Percentiles rank a stretch among this genome's conserved stretches.
Conservation (phyloP, 805 yeast genomes). For the Candida vartiovaarae region DNA sequence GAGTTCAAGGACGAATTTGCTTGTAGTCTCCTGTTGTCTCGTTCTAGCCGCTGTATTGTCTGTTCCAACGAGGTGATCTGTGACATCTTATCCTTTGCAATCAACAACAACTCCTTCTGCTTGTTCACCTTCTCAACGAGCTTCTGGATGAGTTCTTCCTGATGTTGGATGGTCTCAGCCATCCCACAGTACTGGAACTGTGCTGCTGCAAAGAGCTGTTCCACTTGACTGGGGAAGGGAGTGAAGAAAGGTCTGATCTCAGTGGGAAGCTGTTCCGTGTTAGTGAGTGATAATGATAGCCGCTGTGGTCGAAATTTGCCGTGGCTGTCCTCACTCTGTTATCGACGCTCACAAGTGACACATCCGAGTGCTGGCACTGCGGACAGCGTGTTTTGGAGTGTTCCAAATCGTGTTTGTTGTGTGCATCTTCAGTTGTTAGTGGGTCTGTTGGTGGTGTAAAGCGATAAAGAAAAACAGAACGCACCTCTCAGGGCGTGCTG, state of each 20-base stretch:
- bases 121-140: constrained; percentile 15
- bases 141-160: constrained; percentile 8
- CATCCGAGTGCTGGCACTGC: constrained; percentile 12
- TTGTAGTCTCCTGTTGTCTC: constrained; percentile 5
- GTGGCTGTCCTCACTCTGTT: background rate
- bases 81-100: constrained; percentile 20
- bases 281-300: too few species aligned
- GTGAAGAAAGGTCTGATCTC: constrained; percentile 18
- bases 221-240: constrained; percentile 19
- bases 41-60: constrained; percentile 7
- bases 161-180: constrained; percentile 16
- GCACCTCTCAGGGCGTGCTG: constrained; percentile 22
- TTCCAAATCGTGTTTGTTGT: constrained; percentile 2
- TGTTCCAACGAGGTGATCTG: constrained; percentile 12
- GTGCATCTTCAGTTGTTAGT: constrained; percentile 1
- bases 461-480: background rate
- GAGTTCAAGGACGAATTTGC: background rate
- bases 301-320: too few species aligned
- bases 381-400: constrained; percentile 9
- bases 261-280: constrained; percentile 8
- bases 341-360: constrained; percentile 15
- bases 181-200: constrained; percentile 20
- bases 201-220: constrained; percentile 18
- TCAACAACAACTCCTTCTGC: constrained; percentile 16
- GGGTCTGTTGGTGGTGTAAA: too few species aligned